Evolutionary conservation across 75 land plant species (phyloP).

Genomic region (Ceratopteris richardii): DNA sequence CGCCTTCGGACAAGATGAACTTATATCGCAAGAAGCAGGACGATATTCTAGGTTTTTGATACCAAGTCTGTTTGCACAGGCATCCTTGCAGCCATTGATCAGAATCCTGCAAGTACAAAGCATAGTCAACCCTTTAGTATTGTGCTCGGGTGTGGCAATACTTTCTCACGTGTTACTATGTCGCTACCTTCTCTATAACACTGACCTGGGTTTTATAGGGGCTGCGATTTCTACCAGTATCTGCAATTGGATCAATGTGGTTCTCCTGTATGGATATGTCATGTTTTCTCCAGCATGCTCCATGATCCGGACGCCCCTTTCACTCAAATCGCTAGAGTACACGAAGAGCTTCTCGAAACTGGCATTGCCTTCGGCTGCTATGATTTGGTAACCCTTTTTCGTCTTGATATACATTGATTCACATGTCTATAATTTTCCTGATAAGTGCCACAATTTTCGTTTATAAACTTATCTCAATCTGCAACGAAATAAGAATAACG

Average conservation of each 20-base stretch:
- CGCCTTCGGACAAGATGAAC: constrained; percentile 45
- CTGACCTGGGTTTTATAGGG: constrained; percentile 33
- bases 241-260: constrained; percentile 51
- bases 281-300: constrained; percentile 30
- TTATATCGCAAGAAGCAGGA: constrained; percentile 45
- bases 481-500: too few relatives aligned
- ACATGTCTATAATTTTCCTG: too few relatives aligned
- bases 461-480: too few relatives aligned
- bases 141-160: constrained; percentile 18
- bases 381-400: constrained; percentile 58
- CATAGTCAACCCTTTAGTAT: constrained; percentile 33
- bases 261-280: constrained; percentile 34
- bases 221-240: constrained; percentile 49
- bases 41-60: constrained; percentile 38
- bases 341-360: constrained; percentile 34
- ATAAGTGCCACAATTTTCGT: too few relatives aligned
- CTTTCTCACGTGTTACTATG: constrained; percentile 41
- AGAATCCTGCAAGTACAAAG: constrained; percentile 49
- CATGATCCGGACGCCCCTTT: constrained; percentile 30
- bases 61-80: constrained; percentile 39
- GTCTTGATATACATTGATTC: too few relatives aligned
- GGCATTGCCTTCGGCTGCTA: constrained; percentile 72
- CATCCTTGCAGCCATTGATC: constrained; percentile 34
- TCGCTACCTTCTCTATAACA: constrained; percentile 39
- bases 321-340: constrained; percentile 39